Percentiles rank a stretch among this genome's conserved stretches.
Conservation (phyloP, 2,329 filamentous ascomycete genomes). For the Dothidotthia symphoricarpi region DNA sequence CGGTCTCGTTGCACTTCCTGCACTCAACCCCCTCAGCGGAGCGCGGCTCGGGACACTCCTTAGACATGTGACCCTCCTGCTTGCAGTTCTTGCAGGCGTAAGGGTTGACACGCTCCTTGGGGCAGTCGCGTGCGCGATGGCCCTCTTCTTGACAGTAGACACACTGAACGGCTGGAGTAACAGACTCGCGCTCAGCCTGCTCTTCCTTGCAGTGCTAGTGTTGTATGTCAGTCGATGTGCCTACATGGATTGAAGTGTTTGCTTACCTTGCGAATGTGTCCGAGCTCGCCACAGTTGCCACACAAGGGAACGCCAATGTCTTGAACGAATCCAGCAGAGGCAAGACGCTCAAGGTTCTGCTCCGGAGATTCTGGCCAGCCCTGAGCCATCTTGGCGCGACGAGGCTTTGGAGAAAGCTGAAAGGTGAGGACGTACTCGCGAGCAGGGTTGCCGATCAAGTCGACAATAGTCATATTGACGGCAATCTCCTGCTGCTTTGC, state of each 20-base stretch:
- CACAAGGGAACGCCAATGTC: constrained; percentile 61
- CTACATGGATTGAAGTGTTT: too few relatives aligned
- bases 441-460: constrained; percentile 56
- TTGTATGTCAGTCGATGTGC: too few relatives aligned
- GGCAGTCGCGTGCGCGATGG: constrained; percentile 68
- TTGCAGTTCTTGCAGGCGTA: constrained; percentile 69
- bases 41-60: constrained; percentile 45
- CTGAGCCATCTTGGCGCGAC: constrained; percentile 51
- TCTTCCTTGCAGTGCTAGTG: constrained; percentile 62
- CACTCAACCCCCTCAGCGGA: constrained; percentile 62
- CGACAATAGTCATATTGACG: constrained; percentile 51
- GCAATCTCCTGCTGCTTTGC: constrained; percentile 48
- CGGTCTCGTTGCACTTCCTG: constrained; percentile 60
- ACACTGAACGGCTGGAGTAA: constrained; percentile 55
- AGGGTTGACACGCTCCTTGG: constrained; percentile 55
- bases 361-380: constrained; percentile 59
- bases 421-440: constrained; percentile 65
- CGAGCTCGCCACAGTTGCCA: constrained; percentile 62
- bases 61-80: constrained; percentile 42
- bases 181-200: constrained; percentile 48
- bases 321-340: constrained; percentile 64
- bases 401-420: constrained; percentile 60
- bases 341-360: constrained; percentile 64
- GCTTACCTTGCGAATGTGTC: constrained; percentile 55
- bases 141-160: constrained; percentile 63